Evolutionary conservation across 352 stramenopile species (phyloP).

Genomic region (Globisporangium spinosum): DNA sequence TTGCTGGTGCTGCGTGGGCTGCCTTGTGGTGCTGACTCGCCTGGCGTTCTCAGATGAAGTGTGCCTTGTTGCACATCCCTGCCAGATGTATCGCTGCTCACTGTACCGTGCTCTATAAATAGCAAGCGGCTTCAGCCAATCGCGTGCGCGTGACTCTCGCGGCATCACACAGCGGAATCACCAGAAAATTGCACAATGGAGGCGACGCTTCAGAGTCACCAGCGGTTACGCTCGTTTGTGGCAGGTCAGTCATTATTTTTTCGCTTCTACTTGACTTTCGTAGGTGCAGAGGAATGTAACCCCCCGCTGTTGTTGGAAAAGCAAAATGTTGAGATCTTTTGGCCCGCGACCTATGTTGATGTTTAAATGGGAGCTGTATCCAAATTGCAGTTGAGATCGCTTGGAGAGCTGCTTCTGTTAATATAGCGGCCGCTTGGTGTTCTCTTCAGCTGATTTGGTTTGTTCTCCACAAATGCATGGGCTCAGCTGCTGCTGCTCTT

Average conservation of each 20-base stretch:
- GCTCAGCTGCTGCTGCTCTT: background rate
- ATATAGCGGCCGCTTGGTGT: background rate
- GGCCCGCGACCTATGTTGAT: background rate
- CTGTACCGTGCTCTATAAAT: conserved; percentile 6
- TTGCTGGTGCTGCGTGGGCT: background rate
- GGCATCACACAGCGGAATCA: conserved; percentile 3
- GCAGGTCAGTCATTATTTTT: background rate
- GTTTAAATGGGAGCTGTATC: too few relatives aligned
- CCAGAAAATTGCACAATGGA: background rate
- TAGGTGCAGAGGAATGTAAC: background rate
- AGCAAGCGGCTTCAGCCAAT: conserved; percentile 8
- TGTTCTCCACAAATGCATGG: background rate
- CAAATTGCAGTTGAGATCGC: too few relatives aligned
- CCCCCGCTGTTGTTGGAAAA: background rate
- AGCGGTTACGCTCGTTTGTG: background rate
- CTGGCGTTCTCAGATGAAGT: background rate
- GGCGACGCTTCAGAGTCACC: background rate
- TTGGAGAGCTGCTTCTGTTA: background rate
- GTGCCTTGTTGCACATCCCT: too few relatives aligned
- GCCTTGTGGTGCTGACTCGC: background rate
- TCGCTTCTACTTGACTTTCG: background rate
- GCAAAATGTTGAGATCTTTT: background rate
- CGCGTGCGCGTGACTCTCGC: conserved; percentile 8
- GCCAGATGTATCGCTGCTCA: background rate
- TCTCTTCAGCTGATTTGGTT: background rate